These are phyloP conservation scores for Saccharomyces hybrid DNA, from an alignment of 1,139 yeast species.

Conservation along the genomic window DNA sequence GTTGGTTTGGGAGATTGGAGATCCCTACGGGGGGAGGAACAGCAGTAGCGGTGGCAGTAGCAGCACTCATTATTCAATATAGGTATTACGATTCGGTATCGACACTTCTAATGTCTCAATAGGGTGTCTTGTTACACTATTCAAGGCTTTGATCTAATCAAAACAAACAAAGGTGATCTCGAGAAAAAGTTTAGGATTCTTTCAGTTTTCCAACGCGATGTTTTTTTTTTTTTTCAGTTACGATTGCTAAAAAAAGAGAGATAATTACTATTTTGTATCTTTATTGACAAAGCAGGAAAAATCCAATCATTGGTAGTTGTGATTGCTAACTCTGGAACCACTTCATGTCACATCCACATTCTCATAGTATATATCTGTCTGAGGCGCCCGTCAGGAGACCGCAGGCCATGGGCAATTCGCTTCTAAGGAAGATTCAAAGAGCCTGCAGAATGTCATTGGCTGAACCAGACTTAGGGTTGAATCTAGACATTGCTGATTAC, in stretches of 20 bases:
- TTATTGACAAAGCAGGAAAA: neutral
- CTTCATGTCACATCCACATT: constrained; percentile 1
- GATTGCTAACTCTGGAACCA: neutral
- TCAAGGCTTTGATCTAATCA: neutral
- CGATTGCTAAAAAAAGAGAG: neutral
- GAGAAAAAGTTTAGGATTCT: neutral
- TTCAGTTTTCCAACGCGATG: neutral
- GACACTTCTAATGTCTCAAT: neutral
- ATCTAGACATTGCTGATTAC: constrained; percentile 84
- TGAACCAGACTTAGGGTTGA: constrained; percentile 82
- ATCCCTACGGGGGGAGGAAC: constrained; percentile 49
- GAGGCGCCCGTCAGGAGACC: constrained; percentile 22
- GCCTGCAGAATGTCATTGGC: constrained; percentile 77
- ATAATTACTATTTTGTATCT: neutral
- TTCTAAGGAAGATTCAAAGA: constrained; percentile 61
- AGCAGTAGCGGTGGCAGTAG: constrained; percentile 13
- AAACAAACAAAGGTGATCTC: neutral
- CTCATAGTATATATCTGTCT: constrained; percentile 21
- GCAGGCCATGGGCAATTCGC: constrained; percentile 21
- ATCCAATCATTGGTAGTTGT: neutral
- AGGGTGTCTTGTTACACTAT: neutral
- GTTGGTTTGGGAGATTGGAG: constrained; percentile 86
- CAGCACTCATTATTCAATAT: constrained; percentile 1
- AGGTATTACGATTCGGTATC: neutral
- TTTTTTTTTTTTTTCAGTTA: neutral